Base-by-base conservation (phyloP, 1,284 basidiomycete species). In the Ganoderma multipileum region DNA sequence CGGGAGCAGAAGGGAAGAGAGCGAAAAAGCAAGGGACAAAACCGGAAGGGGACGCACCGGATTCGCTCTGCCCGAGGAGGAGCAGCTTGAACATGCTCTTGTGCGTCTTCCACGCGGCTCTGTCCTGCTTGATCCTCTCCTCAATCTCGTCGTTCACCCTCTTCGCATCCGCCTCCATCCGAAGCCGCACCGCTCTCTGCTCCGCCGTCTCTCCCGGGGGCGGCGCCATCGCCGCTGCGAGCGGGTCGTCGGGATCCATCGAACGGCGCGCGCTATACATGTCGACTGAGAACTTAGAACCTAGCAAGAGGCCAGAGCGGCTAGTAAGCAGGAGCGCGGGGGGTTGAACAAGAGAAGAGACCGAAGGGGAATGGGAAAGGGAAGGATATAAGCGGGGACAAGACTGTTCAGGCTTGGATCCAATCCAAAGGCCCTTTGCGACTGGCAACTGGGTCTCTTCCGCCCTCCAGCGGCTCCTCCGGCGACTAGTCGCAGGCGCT, bases 41-140 rank as follows among this genome's bases (percentile, higher is more conserved):
- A 26, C 57, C 54, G 57, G 58, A 44, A 41, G 38, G 14, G 54
- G 39, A 73, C 86, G 73, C 71, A 89, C 88, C 89, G 72, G 87
- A 89, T 76, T 89, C 88, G 64, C 87, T 86, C 79, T 90, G 89
- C 18, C 89, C 89, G 59, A 91, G 78, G 23, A 90, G 80, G 18
- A 90, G 78, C 59, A 90, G 81, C 73, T 87, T 88, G 61, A 90
- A 81, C 23, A 84, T 77, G 65, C 77, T 76, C 69, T 80, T 83
- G 67, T 84, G 80, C 74, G 82, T 86, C 78, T 84, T 85, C 69
- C 72, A 73, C 1, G 77, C 79, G 3, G 80, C 81, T 11, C 83
- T 79, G 69, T 88, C 86, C 67, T 78, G 78, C 72, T 83, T 85
- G 70, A 89, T 81, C 65, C 81, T 79, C 71, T 88, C 86, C 75